phyloP scores from a whole-genome alignment of 768 basidiomycete species.

The Rossbeevera mucosa region DNA sequence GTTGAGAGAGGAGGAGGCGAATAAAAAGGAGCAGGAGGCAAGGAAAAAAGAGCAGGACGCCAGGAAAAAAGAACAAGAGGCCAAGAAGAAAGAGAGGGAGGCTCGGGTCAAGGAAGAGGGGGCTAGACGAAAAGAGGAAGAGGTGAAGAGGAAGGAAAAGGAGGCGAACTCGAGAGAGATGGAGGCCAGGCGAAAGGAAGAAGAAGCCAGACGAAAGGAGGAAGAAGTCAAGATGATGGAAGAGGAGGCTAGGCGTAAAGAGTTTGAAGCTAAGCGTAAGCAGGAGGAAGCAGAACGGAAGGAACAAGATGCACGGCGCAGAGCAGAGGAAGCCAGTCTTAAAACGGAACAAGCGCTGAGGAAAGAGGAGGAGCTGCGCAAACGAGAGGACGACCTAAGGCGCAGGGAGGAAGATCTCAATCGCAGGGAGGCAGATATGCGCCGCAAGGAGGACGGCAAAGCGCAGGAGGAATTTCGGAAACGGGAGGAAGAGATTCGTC shows the following conservation, averaged over 20 bases:
- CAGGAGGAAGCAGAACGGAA: conserved; percentile 26
- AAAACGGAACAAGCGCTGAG: conserved; percentile 21
- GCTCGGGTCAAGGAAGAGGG: conserved; percentile 17
- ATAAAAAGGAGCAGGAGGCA: conserved; percentile 24
- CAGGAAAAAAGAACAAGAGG: conserved; percentile 23
- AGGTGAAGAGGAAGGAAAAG: conserved; percentile 19
- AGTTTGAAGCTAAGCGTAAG: conserved; percentile 29
- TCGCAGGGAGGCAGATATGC: conserved; percentile 29
- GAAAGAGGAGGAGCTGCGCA: conserved; percentile 25
- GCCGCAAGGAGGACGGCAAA: conserved; percentile 27
- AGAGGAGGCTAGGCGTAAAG: conserved; percentile 26
- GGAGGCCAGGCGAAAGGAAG: conserved; percentile 28
- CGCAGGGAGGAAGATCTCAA: conserved; percentile 32
- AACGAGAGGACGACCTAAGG: conserved; percentile 26
- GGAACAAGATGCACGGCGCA: conserved; percentile 29
- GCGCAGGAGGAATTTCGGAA: conserved; percentile 27
- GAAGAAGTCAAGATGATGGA: conserved; percentile 25
- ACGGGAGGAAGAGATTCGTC: conserved; percentile 31
- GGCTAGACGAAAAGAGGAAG: conserved; percentile 20
- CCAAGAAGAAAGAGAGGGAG: conserved; percentile 29
- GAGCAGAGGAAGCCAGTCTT: conserved; percentile 23
- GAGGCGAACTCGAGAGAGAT: conserved; percentile 28
- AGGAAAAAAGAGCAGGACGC: conserved; percentile 27
- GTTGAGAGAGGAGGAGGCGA: conserved; percentile 25
- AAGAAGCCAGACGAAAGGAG: conserved; percentile 23